These are phyloP conservation scores for Cyberlindnera sargentensis DNA, from an alignment of 805 yeast genomes.

Conservation along the genomic window DNA sequence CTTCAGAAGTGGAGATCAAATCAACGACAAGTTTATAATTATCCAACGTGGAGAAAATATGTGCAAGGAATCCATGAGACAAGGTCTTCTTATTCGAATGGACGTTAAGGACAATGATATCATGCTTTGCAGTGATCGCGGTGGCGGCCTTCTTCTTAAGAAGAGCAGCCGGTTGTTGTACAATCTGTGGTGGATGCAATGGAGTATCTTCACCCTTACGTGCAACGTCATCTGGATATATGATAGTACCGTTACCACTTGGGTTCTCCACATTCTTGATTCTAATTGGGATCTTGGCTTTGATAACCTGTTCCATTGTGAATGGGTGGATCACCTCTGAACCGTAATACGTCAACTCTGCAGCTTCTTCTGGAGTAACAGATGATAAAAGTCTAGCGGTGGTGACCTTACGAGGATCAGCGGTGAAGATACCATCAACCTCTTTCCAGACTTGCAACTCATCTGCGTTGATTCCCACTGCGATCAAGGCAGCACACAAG, in stretches of 20 bases:
- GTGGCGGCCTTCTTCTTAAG: conserved; percentile 69
- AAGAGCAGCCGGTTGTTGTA: conserved; percentile 25
- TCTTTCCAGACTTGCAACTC: conserved; percentile 98
- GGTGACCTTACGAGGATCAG: conserved; percentile 94
- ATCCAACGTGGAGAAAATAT: conserved; percentile 81
- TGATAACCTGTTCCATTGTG: conserved; percentile 98
- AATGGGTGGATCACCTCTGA: conserved; percentile 98
- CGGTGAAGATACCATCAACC: conserved; percentile 97
- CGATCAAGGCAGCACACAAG: conserved; percentile 92
- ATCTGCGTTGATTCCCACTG: conserved; percentile 87
- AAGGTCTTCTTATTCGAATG: conserved; percentile 91
- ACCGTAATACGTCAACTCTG: conserved; percentile 96
- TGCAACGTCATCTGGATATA: conserved; percentile 86
- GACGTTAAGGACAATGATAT: conserved; percentile 84
- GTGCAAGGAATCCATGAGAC: conserved; percentile 92
- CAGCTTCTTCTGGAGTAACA: conserved; percentile 98
- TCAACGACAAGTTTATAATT: conserved; percentile 84
- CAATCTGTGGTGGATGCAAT: conserved; percentile 81
- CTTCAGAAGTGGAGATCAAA: conserved; percentile 94
- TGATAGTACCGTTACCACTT: conserved; percentile 84
- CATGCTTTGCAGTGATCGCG: conserved; percentile 92
- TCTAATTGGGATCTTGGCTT: conserved; percentile 92
- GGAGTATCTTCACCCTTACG: conserved; percentile 86
- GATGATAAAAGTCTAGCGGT: conserved; percentile 77
- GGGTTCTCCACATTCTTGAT: conserved; percentile 96